Evolutionary conservation across 2,329 filamentous ascomycete species (phyloP).

Genomic region (Aciculosporium take): DNA sequence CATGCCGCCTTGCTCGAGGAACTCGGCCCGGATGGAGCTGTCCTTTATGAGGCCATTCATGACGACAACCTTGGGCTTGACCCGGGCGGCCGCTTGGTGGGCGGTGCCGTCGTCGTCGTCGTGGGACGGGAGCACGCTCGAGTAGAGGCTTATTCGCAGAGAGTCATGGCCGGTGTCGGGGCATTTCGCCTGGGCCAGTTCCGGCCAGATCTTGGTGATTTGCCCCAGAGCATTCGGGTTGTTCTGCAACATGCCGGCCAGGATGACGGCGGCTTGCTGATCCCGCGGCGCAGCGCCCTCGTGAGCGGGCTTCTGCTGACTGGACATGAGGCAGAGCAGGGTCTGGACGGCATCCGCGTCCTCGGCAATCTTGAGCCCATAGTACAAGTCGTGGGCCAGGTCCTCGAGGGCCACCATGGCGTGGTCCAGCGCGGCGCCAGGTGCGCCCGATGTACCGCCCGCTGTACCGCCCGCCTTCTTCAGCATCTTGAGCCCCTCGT

Average conservation of each 20-base stretch:
- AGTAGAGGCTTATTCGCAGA: constrained; percentile 27
- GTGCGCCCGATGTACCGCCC: too few relatives aligned
- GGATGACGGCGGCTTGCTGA: constrained; percentile 40
- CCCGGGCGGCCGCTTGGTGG: constrained; percentile 13
- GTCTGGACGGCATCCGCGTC: constrained; percentile 36
- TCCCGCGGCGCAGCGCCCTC: constrained; percentile 23
- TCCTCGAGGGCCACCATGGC: constrained; percentile 47
- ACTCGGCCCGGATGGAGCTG: constrained; percentile 36
- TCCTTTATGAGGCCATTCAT: constrained; percentile 44
- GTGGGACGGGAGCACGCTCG: constrained; percentile 22
- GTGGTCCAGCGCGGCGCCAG: constrained; percentile 27
- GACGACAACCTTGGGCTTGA: constrained; percentile 31
- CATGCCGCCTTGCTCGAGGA: constrained; percentile 41
- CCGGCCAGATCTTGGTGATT: constrained; percentile 33
- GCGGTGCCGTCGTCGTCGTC: constrained; percentile 10
- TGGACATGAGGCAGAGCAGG: constrained; percentile 41
- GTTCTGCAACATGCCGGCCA: constrained; percentile 47
- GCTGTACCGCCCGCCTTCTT: constrained; percentile 25
- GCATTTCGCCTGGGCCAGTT: constrained; percentile 26
- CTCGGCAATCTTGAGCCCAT: constrained; percentile 48
- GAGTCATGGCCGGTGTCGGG: constrained; percentile 10
- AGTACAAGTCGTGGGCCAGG: constrained; percentile 55
- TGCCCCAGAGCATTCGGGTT: constrained; percentile 46
- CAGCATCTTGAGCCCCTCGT: constrained; percentile 32
- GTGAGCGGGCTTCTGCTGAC: constrained; percentile 13